Percentiles rank a stretch among this genome's conserved stretches.
These are phyloP conservation scores for Eremochloa ophiuroides DNA, from an alignment of 176 grass and related monocot species.

Conservation along the genomic window DNA sequence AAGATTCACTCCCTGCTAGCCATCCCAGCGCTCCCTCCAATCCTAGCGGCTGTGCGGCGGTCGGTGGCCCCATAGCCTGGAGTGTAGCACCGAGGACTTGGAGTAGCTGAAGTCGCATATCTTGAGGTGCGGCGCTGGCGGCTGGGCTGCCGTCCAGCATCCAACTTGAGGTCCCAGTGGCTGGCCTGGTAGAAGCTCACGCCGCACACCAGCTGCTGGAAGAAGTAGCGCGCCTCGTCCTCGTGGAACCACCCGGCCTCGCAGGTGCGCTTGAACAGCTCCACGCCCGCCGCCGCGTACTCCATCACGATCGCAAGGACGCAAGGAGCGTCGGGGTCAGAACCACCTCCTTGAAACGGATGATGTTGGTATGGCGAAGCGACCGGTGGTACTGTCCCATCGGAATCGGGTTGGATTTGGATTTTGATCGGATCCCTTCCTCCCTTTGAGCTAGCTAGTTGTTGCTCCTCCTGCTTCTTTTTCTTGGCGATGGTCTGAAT, in stretches of 20 bases:
- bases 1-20: too few species aligned
- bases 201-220: constrained; percentile 91
- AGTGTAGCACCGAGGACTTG: constrained; percentile 61
- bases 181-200: constrained; percentile 85
- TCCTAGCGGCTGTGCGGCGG: too few species aligned
- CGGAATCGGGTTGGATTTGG: too few species aligned
- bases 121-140: constrained; percentile 73
- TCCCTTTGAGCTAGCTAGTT: too few species aligned
- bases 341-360: constrained; percentile 91
- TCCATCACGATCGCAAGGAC: constrained; percentile 94
- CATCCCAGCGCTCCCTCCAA: too few species aligned
- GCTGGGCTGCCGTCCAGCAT: constrained; percentile 91
- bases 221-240: constrained; percentile 86
- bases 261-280: constrained; percentile 95
- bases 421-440: too few species aligned
- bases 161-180: constrained; percentile 87
- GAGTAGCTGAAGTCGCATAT: constrained; percentile 58
- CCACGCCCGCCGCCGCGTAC: constrained; percentile 85
- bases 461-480: too few species aligned
- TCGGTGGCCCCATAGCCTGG: too few species aligned
- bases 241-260: constrained; percentile 79
- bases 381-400: constrained; percentile 83
- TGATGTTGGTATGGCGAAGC: constrained; percentile 79
- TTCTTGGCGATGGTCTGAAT: too few species aligned
- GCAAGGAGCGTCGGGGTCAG: constrained; percentile 79